Conservation (phyloP, 1,139 yeast genomes). For the Debaryomyces nepalensis region DNA sequence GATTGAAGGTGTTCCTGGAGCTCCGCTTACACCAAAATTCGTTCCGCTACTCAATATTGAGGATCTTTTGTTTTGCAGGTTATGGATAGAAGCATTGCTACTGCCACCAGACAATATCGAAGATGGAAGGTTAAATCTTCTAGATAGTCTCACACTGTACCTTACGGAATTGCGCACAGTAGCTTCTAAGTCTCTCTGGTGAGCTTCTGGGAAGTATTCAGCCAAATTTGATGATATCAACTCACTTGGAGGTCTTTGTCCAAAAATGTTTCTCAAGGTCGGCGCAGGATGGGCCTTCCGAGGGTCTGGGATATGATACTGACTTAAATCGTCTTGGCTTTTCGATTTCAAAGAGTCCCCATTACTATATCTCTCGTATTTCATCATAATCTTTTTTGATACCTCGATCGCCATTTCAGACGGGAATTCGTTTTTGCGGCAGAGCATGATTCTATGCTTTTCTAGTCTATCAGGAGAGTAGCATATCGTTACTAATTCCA, state of each 20-base stretch:
- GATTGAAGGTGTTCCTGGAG: slow-evolving; percentile 27
- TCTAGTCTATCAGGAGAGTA: slow-evolving; percentile 75
- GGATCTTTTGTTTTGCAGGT: slow-evolving; percentile 19
- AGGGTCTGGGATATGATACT: slow-evolving; percentile 32
- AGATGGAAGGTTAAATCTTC: slow-evolving; percentile 36
- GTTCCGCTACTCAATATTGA: slow-evolving; percentile 32
- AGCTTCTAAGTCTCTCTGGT: slow-evolving; percentile 70
- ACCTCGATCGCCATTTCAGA: slow-evolving; percentile 65
- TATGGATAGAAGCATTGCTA: slow-evolving; percentile 28
- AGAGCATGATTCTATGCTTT: slow-evolving; percentile 72
- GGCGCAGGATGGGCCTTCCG: slow-evolving; percentile 20
- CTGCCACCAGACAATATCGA: slow-evolving; percentile 26
- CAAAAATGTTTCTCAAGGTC: slow-evolving; percentile 63
- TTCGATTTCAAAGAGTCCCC: slow-evolving; percentile 17
- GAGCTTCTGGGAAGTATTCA: slow-evolving; percentile 90
- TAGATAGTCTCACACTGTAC: slow-evolving; percentile 66
- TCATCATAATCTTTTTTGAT: slow-evolving; percentile 50
- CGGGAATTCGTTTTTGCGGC: slow-evolving; percentile 67
- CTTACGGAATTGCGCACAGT: slow-evolving; percentile 85
- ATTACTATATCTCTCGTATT: slow-evolving; percentile 38
- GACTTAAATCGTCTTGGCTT: slow-evolving; percentile 24
- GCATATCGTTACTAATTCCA: slow-evolving; percentile 81
- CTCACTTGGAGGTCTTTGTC: slow-evolving; percentile 93
- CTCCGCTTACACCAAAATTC: slow-evolving; percentile 16
- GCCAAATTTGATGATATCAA: slow-evolving; percentile 86